phyloP scores from a whole-genome alignment of 306 rosid genomes.

The Quercus parvula region DNA sequence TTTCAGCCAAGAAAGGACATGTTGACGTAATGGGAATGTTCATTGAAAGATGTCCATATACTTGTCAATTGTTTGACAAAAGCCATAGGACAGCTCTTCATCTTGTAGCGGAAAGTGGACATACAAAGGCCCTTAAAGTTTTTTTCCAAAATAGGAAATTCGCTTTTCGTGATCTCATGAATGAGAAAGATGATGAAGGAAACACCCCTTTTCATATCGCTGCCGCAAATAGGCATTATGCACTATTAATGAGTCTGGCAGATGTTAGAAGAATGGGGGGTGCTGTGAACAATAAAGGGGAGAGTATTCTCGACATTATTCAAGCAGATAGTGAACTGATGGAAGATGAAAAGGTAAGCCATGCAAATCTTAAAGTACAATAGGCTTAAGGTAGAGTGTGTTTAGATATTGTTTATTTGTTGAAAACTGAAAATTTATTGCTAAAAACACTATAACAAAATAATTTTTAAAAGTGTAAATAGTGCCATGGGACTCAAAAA shows the following conservation, averaged over 20 bases:
- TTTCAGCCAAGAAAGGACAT: background rate
- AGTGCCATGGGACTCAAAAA: accelerated
- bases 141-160: background rate
- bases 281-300: background rate
- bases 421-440: no score
- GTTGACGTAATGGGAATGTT: background rate
- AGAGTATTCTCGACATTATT: background rate
- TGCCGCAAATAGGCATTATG: background rate
- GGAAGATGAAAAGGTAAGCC: no score
- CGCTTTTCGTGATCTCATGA: background rate
- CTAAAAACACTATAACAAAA: no score
- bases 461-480: no score
- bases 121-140: background rate
- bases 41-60: background rate
- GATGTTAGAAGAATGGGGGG: background rate
- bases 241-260: background rate
- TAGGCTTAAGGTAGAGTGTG: no score
- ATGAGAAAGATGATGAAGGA: background rate
- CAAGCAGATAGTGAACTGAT: no score
- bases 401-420: no score
- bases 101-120: background rate
- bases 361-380: no score
- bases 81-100: background rate
- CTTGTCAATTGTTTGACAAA: background rate
- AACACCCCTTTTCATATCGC: background rate